Conservation (phyloP, 2,329 filamentous ascomycete species). For the Diaporthe capsici region DNA sequence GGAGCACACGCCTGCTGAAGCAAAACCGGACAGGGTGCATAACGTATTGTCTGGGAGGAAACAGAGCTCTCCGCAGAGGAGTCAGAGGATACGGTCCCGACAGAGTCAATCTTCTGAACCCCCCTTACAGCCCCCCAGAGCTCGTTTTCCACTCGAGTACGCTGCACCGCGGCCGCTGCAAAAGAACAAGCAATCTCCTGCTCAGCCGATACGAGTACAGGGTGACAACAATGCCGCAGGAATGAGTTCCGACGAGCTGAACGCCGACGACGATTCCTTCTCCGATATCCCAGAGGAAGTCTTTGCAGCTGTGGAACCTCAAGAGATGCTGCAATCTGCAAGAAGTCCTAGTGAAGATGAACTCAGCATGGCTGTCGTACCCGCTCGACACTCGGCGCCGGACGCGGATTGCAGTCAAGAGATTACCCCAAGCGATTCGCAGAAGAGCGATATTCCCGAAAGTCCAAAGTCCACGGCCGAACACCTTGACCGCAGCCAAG, state of each 20-base stretch:
- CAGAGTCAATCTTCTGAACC: constrained; percentile 9
- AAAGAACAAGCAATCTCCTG: not conserved
- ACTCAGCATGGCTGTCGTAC: constrained; percentile 50
- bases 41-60: not conserved
- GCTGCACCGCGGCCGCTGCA: not conserved
- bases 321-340: constrained; percentile 30
- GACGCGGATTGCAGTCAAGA: not conserved
- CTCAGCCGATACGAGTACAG: not conserved
- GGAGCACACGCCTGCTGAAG: constrained; percentile 31
- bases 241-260: constrained; percentile 48
- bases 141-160: not conserved
- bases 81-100: not conserved
- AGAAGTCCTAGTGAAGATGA: constrained; percentile 42
- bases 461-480: constrained; percentile 9
- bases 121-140: not conserved
- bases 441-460: not conserved
- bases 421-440: not conserved
- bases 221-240: not conserved
- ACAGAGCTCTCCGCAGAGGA: not conserved
- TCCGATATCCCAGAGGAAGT: constrained; percentile 68
- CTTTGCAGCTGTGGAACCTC: constrained; percentile 59
- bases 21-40: not conserved
- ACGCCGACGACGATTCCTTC: constrained; percentile 68
- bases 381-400: constrained; percentile 6
- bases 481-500: not conserved